Base-by-base conservation (phyloP, 345 rosid species). In the Carallia pectinifolia region DNA sequence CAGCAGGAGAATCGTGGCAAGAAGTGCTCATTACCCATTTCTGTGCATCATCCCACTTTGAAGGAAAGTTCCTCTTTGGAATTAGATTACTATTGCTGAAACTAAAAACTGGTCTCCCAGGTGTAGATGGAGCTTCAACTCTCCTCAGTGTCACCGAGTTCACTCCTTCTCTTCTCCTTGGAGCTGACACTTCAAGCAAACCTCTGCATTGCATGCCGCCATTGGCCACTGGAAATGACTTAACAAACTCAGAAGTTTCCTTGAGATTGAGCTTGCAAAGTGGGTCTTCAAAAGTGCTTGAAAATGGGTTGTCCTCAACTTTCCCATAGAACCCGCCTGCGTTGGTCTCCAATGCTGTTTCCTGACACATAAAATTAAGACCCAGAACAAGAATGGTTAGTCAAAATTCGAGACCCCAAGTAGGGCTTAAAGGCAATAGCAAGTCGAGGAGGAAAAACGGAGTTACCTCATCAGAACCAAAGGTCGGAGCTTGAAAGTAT, bases 11-110 rank as follows among this genome's bases (percentile, higher is more conserved):
- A 19, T 73, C 85, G 73, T 86, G 82, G 84, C 88, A 71, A 60
- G 90, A 84, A 37, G 73, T 76, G 71, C 76, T 77, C 12, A 83
- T 86, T 40, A 91, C 77, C 98, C 98, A 94, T 76, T 94, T 94
- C 83, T 91, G 93, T 7, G 97, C 97, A 74, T 94, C 91, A 44
- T 83, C 90, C 98, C 98, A 94, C 80, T 94, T 94, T 30, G 98
- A 94, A 78, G 97, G 98, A 18, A 94, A 83, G 77, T 76, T 85
- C 73, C 81, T 86, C 76, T 85, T 88, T n/a, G 87, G 78, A 73
- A n/a, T n/a, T n/a, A 80, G 62, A 74, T 71, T 79, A n/a, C 81
- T 73, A 63, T 70, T 70, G 44, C 87, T 85, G 84, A 87, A 91
- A 73, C 92, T 76, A 76, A 93, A 89, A 63, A 91, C 75, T 31